Conservation (phyloP, 371 early-diverging fungal species). For the Neoconidiobolus thromboides region DNA sequence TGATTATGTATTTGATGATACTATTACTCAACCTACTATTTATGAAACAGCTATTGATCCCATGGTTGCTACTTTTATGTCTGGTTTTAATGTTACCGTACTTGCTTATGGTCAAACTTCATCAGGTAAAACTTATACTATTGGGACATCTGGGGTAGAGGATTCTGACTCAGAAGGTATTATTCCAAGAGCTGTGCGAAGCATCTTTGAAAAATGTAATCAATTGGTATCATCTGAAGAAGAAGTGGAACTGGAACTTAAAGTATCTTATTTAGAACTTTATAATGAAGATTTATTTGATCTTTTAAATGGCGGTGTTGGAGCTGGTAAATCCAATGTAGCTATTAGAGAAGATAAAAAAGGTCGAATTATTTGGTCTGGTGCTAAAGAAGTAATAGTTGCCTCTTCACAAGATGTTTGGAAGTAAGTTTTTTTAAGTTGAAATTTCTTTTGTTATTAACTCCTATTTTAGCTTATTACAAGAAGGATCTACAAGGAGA, state of each 20-base stretch:
- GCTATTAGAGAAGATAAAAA: conserved; percentile 69
- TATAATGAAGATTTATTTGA: conserved; percentile 95
- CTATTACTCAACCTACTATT: background rate
- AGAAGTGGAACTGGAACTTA: conserved; percentile 11
- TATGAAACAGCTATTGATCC: background rate
- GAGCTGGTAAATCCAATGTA: background rate
- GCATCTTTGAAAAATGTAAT: background rate
- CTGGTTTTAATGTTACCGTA: background rate
- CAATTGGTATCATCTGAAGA: conserved; percentile 7
- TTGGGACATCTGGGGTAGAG: conserved; percentile 56
- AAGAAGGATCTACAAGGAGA: conserved; percentile 60
- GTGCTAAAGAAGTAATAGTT: conserved; percentile 67
- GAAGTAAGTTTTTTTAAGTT: too few relatives aligned
- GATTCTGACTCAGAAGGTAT: background rate
- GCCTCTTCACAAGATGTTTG: conserved; percentile 42
- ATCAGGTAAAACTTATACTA: conserved; percentile 97
- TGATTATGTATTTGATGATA: background rate
- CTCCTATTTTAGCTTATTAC: background rate
- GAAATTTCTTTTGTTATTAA: too few relatives aligned
- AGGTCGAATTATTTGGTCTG: conserved; percentile 77
- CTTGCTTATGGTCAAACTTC: conserved; percentile 48
- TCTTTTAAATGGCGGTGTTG: conserved; percentile 25
- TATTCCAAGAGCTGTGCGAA: conserved; percentile 1
- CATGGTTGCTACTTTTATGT: background rate
- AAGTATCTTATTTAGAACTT: conserved; percentile 76